Evolutionary conservation across 495 filamentous ascomycete genomes (phyloP), one percentile per base, ranked within the genome.

Genomic region (Penicillium bovifimosum): DNA sequence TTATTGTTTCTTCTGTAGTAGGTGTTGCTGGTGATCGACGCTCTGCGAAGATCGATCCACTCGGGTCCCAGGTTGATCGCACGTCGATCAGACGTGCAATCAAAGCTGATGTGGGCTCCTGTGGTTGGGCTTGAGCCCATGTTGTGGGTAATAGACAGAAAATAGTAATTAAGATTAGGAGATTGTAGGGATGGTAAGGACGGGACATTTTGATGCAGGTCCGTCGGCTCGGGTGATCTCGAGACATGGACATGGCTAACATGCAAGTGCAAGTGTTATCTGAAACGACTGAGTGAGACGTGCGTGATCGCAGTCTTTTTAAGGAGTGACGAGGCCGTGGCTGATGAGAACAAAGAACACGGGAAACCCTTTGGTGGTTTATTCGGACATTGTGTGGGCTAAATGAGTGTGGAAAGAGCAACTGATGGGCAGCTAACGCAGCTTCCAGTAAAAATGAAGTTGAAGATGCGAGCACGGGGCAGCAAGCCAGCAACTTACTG

Each of bases 161-260:
- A 52, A 61, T 56, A 45, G 58, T 33, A 46, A 65, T 61, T 60
- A 63, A 5, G n/a, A 63, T 60, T 63, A 65, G 27, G 13, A 63
- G 38, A 44, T 46, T 31, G 38, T 26, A 41, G 13, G 26, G 27
- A 41, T 59, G 38, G 45, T 56, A 55, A 16, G 58, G 33, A 29
- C 36, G 41, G 27, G 32, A 16, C 41, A 39, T 56, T 38, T 44
- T 29, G 38, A 34, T 34, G 52, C 36, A 44, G 34, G 47, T 41
- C 10, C 31, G 11, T 49, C 20, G 49, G 31, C 42, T 46, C 41
- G 28, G 16, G 47, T 39, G 48, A 32, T 47, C 50, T 41, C 39
- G 47, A 34, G 45, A 36, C 40, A 47, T 44, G 34, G 31, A 26
- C 39, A 40, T 18, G 40, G 52, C 7, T 13, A 14, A 38, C 26